These are phyloP conservation scores for Aciculosporium take DNA, from an alignment of 2,329 filamentous ascomycete genomes.

Conservation along the genomic window DNA sequence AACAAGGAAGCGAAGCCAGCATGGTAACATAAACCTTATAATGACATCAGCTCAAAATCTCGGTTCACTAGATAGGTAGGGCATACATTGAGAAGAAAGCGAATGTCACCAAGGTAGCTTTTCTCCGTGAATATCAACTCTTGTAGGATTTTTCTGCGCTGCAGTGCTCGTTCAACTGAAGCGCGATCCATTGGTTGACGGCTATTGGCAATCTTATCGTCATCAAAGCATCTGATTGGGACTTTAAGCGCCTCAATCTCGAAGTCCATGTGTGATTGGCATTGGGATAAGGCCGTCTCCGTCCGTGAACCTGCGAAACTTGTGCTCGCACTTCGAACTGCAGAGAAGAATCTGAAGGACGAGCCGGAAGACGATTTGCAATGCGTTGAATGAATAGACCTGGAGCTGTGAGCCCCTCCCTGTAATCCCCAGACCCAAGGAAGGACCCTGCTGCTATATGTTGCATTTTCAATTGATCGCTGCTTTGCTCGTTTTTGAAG, in stretches of 20 bases:
- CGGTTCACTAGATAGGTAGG: not conserved
- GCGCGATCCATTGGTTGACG: conserved; percentile 45
- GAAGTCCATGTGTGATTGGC: conserved; percentile 44
- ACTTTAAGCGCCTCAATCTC: conserved; percentile 48
- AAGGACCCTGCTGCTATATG: conserved; percentile 4
- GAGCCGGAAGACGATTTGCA: conserved; percentile 43
- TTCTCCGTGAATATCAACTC: conserved; percentile 80
- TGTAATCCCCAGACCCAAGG: conserved; percentile 1
- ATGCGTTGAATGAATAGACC: conserved; percentile 2
- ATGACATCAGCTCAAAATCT: conserved; percentile 9
- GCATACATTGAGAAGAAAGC: conserved; percentile 70
- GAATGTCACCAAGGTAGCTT: conserved; percentile 74
- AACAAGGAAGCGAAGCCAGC: conserved; percentile 52
- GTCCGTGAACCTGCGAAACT: conserved; percentile 55
- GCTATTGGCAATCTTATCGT: conserved; percentile 47
- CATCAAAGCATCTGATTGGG: conserved; percentile 47
- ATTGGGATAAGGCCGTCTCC: conserved; percentile 34
- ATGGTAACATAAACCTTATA: conserved; percentile 59
- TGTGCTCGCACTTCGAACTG: conserved; percentile 65
- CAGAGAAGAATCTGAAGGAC: conserved; percentile 67
- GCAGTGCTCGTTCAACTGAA: conserved; percentile 56
- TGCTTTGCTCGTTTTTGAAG: conserved; percentile 44
- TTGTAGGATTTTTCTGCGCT: conserved; percentile 66
- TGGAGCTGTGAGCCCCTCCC: not conserved
- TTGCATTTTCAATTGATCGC: conserved; percentile 11